Conservation (phyloP, 345 rosid genomes). For the Erodium maritimum region DNA sequence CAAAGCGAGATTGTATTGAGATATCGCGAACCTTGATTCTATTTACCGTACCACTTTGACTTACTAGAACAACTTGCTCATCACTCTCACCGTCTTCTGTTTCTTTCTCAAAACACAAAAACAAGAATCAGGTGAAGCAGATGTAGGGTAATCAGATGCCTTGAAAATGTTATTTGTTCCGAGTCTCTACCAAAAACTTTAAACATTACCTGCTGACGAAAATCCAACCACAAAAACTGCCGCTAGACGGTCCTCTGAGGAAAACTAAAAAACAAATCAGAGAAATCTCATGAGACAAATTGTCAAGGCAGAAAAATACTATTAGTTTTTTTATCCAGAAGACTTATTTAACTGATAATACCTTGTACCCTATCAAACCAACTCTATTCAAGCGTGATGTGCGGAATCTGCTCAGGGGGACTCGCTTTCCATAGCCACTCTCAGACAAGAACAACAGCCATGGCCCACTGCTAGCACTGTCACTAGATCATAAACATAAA, state of each 20-base stretch:
- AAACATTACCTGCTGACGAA: conserved; percentile 55
- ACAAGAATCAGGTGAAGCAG: neutral
- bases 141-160: neutral
- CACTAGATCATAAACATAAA: neutral
- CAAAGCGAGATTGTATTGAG: conserved; percentile 80
- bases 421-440: conserved; percentile 89
- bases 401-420: conserved; percentile 69
- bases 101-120: neutral
- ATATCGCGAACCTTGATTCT: conserved; percentile 88
- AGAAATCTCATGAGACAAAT: neutral
- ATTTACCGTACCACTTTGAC: conserved; percentile 88
- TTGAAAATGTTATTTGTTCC: neutral
- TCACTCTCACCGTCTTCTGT: conserved; percentile 86
- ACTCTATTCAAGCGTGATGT: conserved; percentile 52
- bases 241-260: conserved; percentile 60
- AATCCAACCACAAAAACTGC: conserved; percentile 89
- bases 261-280: conserved; percentile 34
- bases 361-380: conserved; percentile 82
- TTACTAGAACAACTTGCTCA: conserved; percentile 86
- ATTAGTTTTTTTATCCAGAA: neutral
- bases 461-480: conserved; percentile 51
- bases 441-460: conserved; percentile 86
- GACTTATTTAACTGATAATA: conserved; percentile 8
- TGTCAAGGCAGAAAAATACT: neutral
- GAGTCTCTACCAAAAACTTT: conserved; percentile 1